Base-by-base conservation (phyloP, 2,329 filamentous ascomycete genomes). In the Stemphylium beticola region DNA sequence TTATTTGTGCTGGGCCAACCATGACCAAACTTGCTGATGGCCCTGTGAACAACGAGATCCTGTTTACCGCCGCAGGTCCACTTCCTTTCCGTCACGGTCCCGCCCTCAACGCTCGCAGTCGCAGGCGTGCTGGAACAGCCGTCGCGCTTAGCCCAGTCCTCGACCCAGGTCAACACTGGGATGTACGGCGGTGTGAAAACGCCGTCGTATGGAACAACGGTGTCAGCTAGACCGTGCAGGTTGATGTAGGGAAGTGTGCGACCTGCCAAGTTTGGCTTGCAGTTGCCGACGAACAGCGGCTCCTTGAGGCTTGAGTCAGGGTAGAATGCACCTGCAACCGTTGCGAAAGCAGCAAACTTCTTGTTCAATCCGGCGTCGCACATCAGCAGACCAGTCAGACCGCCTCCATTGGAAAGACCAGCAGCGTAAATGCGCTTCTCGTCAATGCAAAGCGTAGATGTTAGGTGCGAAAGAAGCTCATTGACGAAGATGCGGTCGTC, bases 401-500 rank as follows among this genome's bases (percentile, higher is more conserved):
- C 83, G 4, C 81, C 84, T 4, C 82, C 83, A 37, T 85, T 84
- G 64, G 76, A 83, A 53, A 85, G 80, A 49, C 79, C 81, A 0
- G 76, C 75, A 8, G 75, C 74, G 53, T 81, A 82, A 32, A 82
- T 66, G 26, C 75, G 74, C 8, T 53, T 53, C 8, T 67, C 55
- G 58, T 82, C 77, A 47, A 83, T 70, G 64, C 79, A 83, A 54
- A 79, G 76, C 4, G 66, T 63, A 4, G 66, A 53, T 33, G 72
- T 64, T 9, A 82, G 58, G 33, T 74, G 55, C 20, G 60, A 57
- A 8, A 79, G 65, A 17, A 82, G 69, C 46, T 79, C 76, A 9
- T 68, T 56, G 22, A 73, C 76, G 62, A 80, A 82, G 31, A 73
- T 65, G 24, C 80, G 63, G 55, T 82, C 80, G 52, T 82, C 71